Percentiles rank a stretch among this genome's conserved stretches.
These are phyloP conservation scores for Verticillium longisporum DNA, from an alignment of 2,329 filamentous ascomycete species.

Conservation along the genomic window DNA sequence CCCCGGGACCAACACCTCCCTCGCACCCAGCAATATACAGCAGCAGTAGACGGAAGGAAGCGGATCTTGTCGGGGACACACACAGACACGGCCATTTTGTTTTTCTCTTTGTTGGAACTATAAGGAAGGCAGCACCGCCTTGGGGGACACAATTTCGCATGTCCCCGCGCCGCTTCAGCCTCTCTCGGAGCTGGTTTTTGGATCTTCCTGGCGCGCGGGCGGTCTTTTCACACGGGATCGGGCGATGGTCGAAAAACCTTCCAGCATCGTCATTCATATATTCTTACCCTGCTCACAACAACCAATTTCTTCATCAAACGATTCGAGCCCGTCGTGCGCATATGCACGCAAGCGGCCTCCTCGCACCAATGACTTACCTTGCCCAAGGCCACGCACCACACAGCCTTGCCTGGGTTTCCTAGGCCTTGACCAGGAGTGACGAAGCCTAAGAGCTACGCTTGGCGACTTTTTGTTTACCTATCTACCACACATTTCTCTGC, in stretches of 20 bases:
- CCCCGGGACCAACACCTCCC: no score
- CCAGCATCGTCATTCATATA: background rate
- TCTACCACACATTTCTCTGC: background rate
- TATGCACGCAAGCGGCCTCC: no score
- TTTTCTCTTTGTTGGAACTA: conserved; percentile 3
- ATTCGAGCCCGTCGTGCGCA: no score
- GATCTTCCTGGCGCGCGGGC: background rate
- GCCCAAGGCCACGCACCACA: background rate
- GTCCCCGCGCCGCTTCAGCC: no score
- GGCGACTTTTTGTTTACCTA: background rate
- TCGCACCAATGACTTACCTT: no score
- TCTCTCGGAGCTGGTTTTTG: no score
- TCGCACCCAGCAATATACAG: background rate
- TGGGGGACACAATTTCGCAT: no score
- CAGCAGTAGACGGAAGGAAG: background rate
- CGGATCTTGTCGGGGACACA: background rate
- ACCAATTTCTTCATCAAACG: no score
- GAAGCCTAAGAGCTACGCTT: background rate
- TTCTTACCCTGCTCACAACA: background rate
- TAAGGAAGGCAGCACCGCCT: background rate
- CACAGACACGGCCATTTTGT: background rate
- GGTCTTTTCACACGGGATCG: background rate
- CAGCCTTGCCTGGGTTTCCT: background rate
- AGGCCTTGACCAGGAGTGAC: no score
- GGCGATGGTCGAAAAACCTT: background rate